These are phyloP conservation scores for Malus sieversii DNA, from an alignment of 306 rosid genomes.

Conservation along the genomic window DNA sequence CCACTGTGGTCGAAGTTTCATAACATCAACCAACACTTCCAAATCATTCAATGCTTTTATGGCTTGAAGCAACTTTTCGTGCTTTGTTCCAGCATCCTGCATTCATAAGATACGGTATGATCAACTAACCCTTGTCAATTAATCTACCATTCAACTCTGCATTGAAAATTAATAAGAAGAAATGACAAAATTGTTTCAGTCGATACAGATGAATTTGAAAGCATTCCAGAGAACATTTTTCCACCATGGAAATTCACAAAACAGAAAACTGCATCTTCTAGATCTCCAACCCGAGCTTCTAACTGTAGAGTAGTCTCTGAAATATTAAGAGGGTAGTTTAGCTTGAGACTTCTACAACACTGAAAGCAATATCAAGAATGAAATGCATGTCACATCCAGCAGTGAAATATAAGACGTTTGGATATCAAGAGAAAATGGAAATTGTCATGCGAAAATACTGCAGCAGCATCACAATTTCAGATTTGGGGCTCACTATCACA, in stretches of 20 bases:
- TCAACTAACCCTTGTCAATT: slow-evolving; percentile 1
- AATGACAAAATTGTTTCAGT: slow-evolving; percentile 21
- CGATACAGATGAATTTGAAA: slow-evolving; percentile 30
- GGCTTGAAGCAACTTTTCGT: slow-evolving; percentile 51
- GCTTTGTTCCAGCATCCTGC: slow-evolving; percentile 53
- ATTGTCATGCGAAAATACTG: background rate
- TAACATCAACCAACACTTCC: slow-evolving; percentile 34
- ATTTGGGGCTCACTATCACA: background rate
- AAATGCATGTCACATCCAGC: background rate
- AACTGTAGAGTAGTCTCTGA: slow-evolving; percentile 69
- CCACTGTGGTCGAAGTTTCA: slow-evolving; percentile 46
- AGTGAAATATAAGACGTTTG: background rate
- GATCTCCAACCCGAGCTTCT: slow-evolving; percentile 77
- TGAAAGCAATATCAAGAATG: background rate
- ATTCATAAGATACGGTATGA: slow-evolving; percentile 1
- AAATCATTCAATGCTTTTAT: slow-evolving; percentile 51
- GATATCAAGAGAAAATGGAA: background rate
- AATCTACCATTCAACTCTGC: slow-evolving; percentile 9
- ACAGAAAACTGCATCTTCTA: slow-evolving; percentile 70
- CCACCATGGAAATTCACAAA: slow-evolving; percentile 45
- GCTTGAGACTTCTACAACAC: slow-evolving; percentile 19
- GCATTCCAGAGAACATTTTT: slow-evolving; percentile 38
- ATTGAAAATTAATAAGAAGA: slow-evolving; percentile 1
- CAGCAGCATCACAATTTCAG: background rate
- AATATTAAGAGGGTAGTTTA: slow-evolving; percentile 32